These are phyloP conservation scores for Teratosphaeria destructans DNA, from an alignment of 2,329 filamentous ascomycete genomes.

Conservation along the genomic window DNA sequence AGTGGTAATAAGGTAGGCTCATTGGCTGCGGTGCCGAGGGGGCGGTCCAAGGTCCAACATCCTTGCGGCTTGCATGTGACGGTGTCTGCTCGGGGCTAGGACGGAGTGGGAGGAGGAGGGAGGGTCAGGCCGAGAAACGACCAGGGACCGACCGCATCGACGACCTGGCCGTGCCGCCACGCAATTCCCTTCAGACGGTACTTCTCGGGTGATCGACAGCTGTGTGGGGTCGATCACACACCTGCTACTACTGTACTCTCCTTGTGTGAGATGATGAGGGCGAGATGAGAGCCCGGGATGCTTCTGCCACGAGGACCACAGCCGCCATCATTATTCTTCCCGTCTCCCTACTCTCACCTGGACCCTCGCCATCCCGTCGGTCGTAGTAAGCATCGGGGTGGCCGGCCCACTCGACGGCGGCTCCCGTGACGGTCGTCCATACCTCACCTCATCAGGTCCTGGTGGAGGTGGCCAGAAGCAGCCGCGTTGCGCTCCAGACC, in stretches of 20 bases:
- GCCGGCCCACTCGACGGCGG: conserved; percentile 1
- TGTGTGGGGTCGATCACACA: conserved; percentile 4
- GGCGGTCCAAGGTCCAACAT: not conserved
- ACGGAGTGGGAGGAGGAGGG: too few relatives aligned
- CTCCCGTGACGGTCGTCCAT: not conserved
- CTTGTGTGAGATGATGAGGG: not conserved
- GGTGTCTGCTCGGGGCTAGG: not conserved
- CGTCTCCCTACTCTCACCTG: not conserved
- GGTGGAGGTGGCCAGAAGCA: not conserved
- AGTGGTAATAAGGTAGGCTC: too few relatives aligned
- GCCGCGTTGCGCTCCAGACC: not conserved
- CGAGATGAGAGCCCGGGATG: conserved; percentile 3
- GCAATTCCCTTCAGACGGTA: conserved; percentile 1
- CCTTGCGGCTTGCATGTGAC: conserved; percentile 2
- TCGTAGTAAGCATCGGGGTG: not conserved
- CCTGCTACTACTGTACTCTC: not conserved
- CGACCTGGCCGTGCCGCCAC: not conserved
- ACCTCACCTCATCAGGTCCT: not conserved
- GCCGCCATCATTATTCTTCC: not conserved
- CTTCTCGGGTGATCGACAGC: conserved; percentile 3
- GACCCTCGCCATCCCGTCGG: not conserved
- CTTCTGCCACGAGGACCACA: not conserved
- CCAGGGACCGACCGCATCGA: not conserved
- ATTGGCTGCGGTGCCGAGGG: not conserved
- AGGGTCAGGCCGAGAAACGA: not conserved